phyloP scores from a whole-genome alignment of 1,139 yeast genomes.

The Yamadazyma conglobata region DNA sequence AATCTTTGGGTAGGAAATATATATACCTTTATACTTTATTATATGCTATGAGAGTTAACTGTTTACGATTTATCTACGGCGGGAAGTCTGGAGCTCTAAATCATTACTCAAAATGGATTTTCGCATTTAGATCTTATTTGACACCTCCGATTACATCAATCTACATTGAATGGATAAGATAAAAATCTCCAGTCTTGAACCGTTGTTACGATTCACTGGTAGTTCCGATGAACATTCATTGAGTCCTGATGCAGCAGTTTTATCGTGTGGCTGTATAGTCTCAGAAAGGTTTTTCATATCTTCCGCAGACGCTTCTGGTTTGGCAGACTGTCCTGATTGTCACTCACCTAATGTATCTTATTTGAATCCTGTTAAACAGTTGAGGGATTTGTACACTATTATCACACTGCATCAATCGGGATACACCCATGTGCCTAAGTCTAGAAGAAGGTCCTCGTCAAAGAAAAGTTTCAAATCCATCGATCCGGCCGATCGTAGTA shows the following conservation, averaged over 20 bases:
- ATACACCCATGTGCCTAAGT: slow-evolving; percentile 5
- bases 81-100: too few species aligned
- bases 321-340: slow-evolving; percentile 50
- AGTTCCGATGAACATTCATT: slow-evolving; percentile 17
- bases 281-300: slow-evolving; percentile 45
- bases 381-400: slow-evolving; percentile 48
- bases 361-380: slow-evolving; percentile 47
- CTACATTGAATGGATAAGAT: slow-evolving; percentile 24
- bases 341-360: slow-evolving; percentile 23
- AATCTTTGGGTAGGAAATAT: too few species aligned
- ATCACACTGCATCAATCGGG: slow-evolving; percentile 14
- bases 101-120: too few species aligned
- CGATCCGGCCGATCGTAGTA: slow-evolving; percentile 12
- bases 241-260: slow-evolving; percentile 49
- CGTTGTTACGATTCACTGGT: slow-evolving; percentile 29
- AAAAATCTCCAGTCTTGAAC: slow-evolving; percentile 25
- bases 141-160: too few species aligned
- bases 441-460: slow-evolving; percentile 22
- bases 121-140: too few species aligned
- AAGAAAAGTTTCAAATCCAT: slow-evolving; percentile 21
- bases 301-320: slow-evolving; percentile 16
- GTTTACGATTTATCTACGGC: too few species aligned
- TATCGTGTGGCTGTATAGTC: slow-evolving; percentile 70
- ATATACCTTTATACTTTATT: too few species aligned
- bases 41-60: too few species aligned